Percentiles rank a stretch among this genome's conserved stretches.
Conservation (phyloP, 202 grass and related monocot species). For the Zoysia matrella region DNA sequence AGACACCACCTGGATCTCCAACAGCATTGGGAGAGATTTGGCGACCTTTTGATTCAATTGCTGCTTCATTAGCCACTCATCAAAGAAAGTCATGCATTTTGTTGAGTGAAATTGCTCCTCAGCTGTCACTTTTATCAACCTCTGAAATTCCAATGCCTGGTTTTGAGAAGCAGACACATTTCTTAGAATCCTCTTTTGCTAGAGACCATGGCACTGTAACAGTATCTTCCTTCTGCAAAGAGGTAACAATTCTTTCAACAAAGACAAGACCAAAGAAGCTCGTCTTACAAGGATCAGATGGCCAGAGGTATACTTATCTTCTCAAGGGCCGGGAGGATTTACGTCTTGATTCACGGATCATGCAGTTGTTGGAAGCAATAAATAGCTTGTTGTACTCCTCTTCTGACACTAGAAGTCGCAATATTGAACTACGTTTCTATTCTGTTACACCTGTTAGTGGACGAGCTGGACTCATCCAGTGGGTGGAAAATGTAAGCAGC, state of each 20-base stretch:
- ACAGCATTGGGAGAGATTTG: slow-evolving; percentile 77
- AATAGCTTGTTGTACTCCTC: slow-evolving; percentile 76
- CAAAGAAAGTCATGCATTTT: slow-evolving; percentile 81
- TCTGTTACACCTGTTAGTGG: slow-evolving; percentile 95
- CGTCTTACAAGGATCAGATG: slow-evolving; percentile 86
- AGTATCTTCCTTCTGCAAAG: slow-evolving; percentile 82
- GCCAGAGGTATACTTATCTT: slow-evolving; percentile 95
- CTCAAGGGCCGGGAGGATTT: slow-evolving; percentile 96
- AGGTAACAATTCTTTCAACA: slow-evolving; percentile 89
- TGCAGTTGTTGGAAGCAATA: slow-evolving; percentile 93
- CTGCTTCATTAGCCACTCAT: slow-evolving; percentile 83
- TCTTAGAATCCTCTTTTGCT: slow-evolving; percentile 50
- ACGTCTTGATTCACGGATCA: slow-evolving; percentile 96
- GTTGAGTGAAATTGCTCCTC: slow-evolving; percentile 89
- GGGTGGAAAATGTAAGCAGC: slow-evolving; percentile 97
- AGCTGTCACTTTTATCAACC: slow-evolving; percentile 70
- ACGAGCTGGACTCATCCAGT: slow-evolving; percentile 92
- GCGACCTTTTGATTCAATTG: slow-evolving; percentile 82
- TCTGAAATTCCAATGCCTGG: slow-evolving; percentile 99
- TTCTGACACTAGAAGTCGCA: slow-evolving; percentile 62
- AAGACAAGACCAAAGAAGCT: slow-evolving; percentile 99
- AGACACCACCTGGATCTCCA: slow-evolving; percentile 76
- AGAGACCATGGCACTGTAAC: slow-evolving; percentile 66
- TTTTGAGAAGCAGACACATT: slow-evolving; percentile 91
- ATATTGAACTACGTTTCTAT: slow-evolving; percentile 80